A percentile compares a stretch with the other conserved stretches of the same genome.
Conservation (phyloP, 2,329 filamentous ascomycete genomes). For the Pseudogymnoascus sp. region DNA sequence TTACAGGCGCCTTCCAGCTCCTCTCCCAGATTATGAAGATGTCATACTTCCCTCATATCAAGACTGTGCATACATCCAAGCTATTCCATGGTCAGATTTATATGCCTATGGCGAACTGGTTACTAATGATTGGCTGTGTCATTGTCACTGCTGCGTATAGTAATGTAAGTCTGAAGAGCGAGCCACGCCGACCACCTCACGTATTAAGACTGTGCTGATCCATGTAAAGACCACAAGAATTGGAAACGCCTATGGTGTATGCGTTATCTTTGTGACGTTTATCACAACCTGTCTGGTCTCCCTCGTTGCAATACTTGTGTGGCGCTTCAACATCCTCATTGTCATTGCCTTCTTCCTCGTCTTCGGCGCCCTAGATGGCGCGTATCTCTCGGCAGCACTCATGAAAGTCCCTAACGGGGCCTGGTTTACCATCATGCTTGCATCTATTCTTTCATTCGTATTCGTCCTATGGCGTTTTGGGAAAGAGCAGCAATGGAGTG, state of each 20-base stretch:
- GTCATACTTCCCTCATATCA: constrained; percentile 68
- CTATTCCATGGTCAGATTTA: constrained; percentile 71
- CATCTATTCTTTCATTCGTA: constrained; percentile 54
- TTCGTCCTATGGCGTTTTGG: constrained; percentile 75
- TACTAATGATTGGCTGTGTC: constrained; percentile 70
- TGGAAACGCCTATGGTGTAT: constrained; percentile 71
- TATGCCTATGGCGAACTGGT: constrained; percentile 69
- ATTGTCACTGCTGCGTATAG: constrained; percentile 68
- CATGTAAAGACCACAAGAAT: constrained; percentile 52
- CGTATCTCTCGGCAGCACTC: constrained; percentile 63
- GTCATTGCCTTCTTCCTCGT: constrained; percentile 57
- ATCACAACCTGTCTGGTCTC: constrained; percentile 71
- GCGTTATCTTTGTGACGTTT: constrained; percentile 74
- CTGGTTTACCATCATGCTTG: constrained; percentile 69
- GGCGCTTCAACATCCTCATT: constrained; percentile 55
- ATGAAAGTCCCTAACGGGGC: constrained; percentile 70
- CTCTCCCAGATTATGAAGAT: constrained; percentile 67
- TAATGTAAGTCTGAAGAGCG: constrained; percentile 42
- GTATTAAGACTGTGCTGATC: constrained; percentile 12
- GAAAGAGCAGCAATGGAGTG: constrained; percentile 70
- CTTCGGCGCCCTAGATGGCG: constrained; percentile 61
- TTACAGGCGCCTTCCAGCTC: constrained; percentile 65
- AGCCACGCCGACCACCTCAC: neutral
- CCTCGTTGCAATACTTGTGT: constrained; percentile 65
- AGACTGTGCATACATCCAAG: constrained; percentile 64